Percentiles rank a stretch among this genome's conserved stretches.
These are phyloP conservation scores for Phyllosticta capitalensis DNA, from an alignment of 2,329 filamentous ascomycete genomes.

Conservation along the genomic window DNA sequence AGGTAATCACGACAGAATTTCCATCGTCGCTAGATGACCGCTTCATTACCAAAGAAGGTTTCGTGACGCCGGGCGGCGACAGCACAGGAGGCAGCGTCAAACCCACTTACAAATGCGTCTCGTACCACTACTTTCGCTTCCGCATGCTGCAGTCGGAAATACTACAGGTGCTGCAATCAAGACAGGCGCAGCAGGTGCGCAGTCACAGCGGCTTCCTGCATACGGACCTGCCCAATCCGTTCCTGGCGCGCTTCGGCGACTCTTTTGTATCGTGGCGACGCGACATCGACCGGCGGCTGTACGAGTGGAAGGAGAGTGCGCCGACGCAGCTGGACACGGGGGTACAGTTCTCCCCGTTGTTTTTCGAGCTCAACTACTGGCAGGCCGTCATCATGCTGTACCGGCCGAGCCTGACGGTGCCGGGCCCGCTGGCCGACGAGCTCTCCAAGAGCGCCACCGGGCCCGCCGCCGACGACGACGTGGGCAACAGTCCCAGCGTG, in stretches of 20 bases:
- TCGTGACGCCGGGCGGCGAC: constrained; percentile 44
- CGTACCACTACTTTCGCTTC: constrained; percentile 85
- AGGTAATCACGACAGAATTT: constrained; percentile 91
- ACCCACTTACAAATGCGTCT: constrained; percentile 81
- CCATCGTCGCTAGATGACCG: constrained; percentile 81
- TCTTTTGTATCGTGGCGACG: constrained; percentile 82
- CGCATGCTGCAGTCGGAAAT: constrained; percentile 90
- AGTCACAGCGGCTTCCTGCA: constrained; percentile 64
- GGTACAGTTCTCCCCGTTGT: constrained; percentile 80
- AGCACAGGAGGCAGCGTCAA: constrained; percentile 38
- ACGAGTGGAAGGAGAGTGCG: constrained; percentile 77
- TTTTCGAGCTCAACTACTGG: constrained; percentile 94
- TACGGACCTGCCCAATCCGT: constrained; percentile 71
- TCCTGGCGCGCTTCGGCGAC: constrained; percentile 63
- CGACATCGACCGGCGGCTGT: constrained; percentile 74
- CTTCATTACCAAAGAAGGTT: constrained; percentile 73
- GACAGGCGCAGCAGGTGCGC: constrained; percentile 73
- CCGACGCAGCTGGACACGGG: constrained; percentile 71
- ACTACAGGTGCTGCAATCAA: constrained; percentile 83
- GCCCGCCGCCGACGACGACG: constrained; percentile 36
- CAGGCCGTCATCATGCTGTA: constrained; percentile 95
- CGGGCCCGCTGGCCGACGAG: constrained; percentile 74
- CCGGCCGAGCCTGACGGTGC: constrained; percentile 78
- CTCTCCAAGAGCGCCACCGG: constrained; percentile 39
- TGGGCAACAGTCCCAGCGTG: constrained; percentile 47